phyloP scores from a whole-genome alignment of 148 eudicot genomes.

The Chenopodium quinoa region DNA sequence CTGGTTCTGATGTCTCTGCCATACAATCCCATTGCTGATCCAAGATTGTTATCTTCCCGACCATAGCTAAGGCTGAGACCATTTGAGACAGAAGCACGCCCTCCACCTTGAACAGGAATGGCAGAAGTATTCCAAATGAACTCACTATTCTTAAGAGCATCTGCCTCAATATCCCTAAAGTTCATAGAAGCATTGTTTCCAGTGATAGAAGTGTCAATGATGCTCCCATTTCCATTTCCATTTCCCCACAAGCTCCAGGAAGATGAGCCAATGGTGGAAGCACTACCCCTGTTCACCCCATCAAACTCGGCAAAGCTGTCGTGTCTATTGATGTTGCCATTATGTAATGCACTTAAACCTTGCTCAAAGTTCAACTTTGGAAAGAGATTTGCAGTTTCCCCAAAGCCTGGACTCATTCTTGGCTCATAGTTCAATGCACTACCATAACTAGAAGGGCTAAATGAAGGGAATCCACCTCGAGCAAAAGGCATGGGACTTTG shows the following conservation, averaged over 20 bases:
- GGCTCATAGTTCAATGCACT: conserved; percentile 54
- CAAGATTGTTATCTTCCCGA: conserved; percentile 39
- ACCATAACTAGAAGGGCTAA: conserved; percentile 51
- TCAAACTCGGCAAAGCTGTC: conserved; percentile 49
- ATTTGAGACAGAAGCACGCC: conserved; percentile 37
- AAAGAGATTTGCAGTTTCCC: conserved; percentile 43
- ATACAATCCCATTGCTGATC: conserved; percentile 38
- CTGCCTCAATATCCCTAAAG: conserved; percentile 40
- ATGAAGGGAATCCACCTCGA: conserved; percentile 66
- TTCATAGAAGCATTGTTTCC: conserved; percentile 43
- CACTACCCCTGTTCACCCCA: conserved; percentile 44
- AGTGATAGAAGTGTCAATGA: conserved; percentile 37
- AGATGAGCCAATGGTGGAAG: conserved; percentile 46
- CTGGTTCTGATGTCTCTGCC: conserved; percentile 43
- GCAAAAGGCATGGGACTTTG: conserved; percentile 57
- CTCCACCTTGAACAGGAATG: conserved; percentile 44
- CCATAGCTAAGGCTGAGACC: conserved; percentile 41
- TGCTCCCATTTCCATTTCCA: conserved; percentile 69
- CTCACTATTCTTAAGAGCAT: conserved; percentile 47
- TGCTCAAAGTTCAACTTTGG: conserved; percentile 55
- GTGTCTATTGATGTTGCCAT: conserved; percentile 47
- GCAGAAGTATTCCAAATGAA: conserved; percentile 74
- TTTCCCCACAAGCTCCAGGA: conserved; percentile 70
- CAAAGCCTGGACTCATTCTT: conserved; percentile 49
- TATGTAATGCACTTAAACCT: conserved; percentile 40